phyloP scores from a whole-genome alignment of 441 rosid species.

The Caryocar brasiliense region DNA sequence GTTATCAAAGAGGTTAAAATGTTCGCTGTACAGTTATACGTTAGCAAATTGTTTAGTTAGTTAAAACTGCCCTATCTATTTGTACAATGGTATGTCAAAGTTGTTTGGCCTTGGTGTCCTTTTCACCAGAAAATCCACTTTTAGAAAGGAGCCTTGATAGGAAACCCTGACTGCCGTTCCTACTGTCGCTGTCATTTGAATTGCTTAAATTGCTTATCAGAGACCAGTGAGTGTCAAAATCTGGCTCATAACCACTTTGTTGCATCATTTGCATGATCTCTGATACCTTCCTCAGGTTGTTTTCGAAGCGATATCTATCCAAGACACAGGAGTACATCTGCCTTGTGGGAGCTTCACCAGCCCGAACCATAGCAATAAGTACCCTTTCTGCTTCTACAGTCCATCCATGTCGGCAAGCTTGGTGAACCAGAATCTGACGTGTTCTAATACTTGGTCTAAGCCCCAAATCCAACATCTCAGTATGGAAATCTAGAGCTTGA shows the following conservation, averaged over 20 bases:
- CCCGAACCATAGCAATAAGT: conserved; percentile 30
- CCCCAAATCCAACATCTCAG: conserved; percentile 52
- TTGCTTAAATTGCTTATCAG: conserved; percentile 54
- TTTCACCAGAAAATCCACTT: conserved; percentile 36
- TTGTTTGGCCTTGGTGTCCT: conserved; percentile 13
- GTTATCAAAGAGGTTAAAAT: too few relatives aligned
- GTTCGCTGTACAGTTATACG: too few relatives aligned
- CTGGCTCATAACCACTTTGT: conserved; percentile 45
- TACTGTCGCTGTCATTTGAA: conserved; percentile 18
- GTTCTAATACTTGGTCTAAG: conserved; percentile 45
- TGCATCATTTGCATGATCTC: conserved; percentile 63
- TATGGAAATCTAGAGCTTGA: conserved; percentile 52
- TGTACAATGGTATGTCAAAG: neutral
- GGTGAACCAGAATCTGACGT: conserved; percentile 34
- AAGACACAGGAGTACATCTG: conserved; percentile 44
- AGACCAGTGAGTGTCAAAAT: conserved; percentile 74
- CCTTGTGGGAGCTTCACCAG: conserved; percentile 47
- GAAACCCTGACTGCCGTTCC: conserved; percentile 38
- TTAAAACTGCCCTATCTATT: too few relatives aligned
- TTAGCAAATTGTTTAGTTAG: too few relatives aligned
- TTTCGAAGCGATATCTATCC: conserved; percentile 36
- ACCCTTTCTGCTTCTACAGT: conserved; percentile 48
- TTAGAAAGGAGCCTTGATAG: conserved; percentile 65
- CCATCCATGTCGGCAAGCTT: conserved; percentile 33
- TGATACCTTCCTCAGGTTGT: conserved; percentile 47